A percentile compares a stretch with the other conserved stretches of the same genome.
Evolutionary conservation across 169 alveolate genomes (phyloP).

Genomic region (Cryptosporidium xiaoi): DNA sequence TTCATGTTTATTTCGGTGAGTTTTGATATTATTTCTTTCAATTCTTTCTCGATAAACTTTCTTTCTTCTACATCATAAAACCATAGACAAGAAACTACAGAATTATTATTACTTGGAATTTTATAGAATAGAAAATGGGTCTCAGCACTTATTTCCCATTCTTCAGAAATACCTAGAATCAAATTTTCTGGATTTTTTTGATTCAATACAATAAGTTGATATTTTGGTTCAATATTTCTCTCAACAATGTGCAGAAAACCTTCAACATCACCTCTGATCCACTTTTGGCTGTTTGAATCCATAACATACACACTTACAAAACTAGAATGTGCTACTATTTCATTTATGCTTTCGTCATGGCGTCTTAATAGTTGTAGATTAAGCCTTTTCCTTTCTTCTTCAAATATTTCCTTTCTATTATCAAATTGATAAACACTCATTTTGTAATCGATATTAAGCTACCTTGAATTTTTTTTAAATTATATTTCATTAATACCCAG

Average conservation of each 20-base stretch:
- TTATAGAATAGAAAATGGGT: constrained; percentile 57
- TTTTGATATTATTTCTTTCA: constrained; percentile 39
- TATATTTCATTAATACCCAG: not conserved
- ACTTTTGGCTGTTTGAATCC: constrained; percentile 60
- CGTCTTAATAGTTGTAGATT: constrained; percentile 57
- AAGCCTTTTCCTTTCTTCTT: constrained; percentile 39
- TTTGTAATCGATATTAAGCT: not conserved
- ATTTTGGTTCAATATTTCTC: constrained; percentile 45
- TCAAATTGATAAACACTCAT: not conserved
- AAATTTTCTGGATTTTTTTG: constrained; percentile 71
- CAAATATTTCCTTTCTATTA: constrained; percentile 11
- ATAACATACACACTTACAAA: constrained; percentile 71
- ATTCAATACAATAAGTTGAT: constrained; percentile 59
- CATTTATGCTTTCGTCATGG: constrained; percentile 55
- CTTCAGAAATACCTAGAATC: constrained; percentile 31
- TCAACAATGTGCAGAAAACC: constrained; percentile 65
- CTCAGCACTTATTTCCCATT: constrained; percentile 72
- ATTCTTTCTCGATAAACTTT: constrained; percentile 21
- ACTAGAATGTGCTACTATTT: constrained; percentile 58
- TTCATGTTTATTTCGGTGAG: constrained; percentile 4
- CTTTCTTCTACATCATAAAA: constrained; percentile 71
- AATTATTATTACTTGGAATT: constrained; percentile 4
- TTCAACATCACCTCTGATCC: constrained; percentile 73
- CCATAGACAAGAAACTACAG: constrained; percentile 48
- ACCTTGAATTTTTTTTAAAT: not conserved